phyloP scores from a whole-genome alignment of 169 alveolate genomes.

The Plasmodium falciparum region DNA sequence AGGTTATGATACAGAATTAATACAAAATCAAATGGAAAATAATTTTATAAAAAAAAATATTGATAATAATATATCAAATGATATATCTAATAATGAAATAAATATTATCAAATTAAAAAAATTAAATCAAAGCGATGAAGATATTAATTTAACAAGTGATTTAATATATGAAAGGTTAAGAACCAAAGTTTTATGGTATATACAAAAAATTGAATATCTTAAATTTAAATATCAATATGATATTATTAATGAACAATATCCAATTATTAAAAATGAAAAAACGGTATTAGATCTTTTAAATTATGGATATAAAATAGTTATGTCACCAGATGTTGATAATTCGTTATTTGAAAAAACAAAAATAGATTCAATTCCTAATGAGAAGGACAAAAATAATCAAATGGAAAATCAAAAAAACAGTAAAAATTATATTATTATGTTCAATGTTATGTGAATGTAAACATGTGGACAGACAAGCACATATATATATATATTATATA shows the following conservation, averaged over 20 bases:
- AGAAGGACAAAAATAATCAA: not conserved
- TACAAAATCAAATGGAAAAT: not conserved
- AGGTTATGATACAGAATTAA: not conserved
- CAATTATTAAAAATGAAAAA: conserved; percentile 54
- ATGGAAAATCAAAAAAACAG: not conserved
- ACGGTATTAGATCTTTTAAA: conserved; percentile 40
- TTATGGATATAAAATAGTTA: conserved; percentile 51
- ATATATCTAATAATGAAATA: conserved; percentile 6
- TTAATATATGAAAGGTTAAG: conserved; percentile 56
- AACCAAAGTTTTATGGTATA: conserved; percentile 11
- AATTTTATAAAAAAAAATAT: not conserved
- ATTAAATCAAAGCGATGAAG: conserved; percentile 21
- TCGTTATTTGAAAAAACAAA: conserved; percentile 28
- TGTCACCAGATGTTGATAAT: conserved; percentile 58
- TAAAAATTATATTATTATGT: not conserved
- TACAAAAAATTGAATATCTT: conserved; percentile 49
- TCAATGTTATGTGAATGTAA: not conserved
- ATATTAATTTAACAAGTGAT: conserved; percentile 35
- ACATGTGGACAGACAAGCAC: not conserved
- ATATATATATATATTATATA: not conserved
- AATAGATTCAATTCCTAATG: not conserved
- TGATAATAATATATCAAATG: not conserved
- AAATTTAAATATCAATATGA: conserved; percentile 64
- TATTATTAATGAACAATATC: conserved; percentile 43
- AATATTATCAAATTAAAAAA: conserved; percentile 16